Evolutionary conservation across 768 basidiomycete species (phyloP).

Genomic region (Suillus variegatus): DNA sequence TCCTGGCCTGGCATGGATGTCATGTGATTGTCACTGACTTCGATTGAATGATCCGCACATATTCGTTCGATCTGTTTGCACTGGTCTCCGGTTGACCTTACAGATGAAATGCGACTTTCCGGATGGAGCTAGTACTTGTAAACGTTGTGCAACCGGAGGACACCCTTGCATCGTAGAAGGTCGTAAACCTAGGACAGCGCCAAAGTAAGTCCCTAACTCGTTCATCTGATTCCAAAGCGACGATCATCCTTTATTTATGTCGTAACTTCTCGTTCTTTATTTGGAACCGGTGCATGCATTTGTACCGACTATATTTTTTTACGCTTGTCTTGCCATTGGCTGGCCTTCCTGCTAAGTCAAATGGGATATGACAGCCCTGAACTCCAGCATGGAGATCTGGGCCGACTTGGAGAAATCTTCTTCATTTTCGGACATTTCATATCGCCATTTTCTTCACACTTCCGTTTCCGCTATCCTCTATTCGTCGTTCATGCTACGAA

Average conservation of each 20-base stretch:
- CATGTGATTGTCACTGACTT: conserved; percentile 9
- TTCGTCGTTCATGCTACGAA: background rate
- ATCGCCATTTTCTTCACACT: background rate
- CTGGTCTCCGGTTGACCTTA: conserved; percentile 14
- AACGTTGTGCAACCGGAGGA: conserved; percentile 69
- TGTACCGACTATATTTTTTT: conserved; percentile 20
- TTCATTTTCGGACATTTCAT: background rate
- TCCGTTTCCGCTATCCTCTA: background rate
- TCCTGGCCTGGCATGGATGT: conserved; percentile 10
- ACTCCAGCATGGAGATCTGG: conserved; percentile 10
- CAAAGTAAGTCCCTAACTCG: conserved; percentile 65
- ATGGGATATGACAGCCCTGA: conserved; percentile 15
- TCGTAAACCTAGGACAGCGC: conserved; percentile 72
- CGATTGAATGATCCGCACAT: conserved; percentile 2
- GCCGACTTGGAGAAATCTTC: conserved; percentile 5
- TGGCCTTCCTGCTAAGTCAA: conserved; percentile 13
- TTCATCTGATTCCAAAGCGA: background rate
- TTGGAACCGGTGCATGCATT: conserved; percentile 24
- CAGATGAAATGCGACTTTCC: conserved; percentile 91
- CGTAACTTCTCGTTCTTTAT: conserved; percentile 15
- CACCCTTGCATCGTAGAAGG: conserved; percentile 85
- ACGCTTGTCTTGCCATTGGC: conserved; percentile 13
- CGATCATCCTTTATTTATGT: conserved; percentile 18
- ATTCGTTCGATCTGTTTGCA: conserved; percentile 13
- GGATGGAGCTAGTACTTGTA: conserved; percentile 71